phyloP scores from a whole-genome alignment of 2,329 filamentous ascomycete species.

The Zelopaecilomyces penicillatus region DNA sequence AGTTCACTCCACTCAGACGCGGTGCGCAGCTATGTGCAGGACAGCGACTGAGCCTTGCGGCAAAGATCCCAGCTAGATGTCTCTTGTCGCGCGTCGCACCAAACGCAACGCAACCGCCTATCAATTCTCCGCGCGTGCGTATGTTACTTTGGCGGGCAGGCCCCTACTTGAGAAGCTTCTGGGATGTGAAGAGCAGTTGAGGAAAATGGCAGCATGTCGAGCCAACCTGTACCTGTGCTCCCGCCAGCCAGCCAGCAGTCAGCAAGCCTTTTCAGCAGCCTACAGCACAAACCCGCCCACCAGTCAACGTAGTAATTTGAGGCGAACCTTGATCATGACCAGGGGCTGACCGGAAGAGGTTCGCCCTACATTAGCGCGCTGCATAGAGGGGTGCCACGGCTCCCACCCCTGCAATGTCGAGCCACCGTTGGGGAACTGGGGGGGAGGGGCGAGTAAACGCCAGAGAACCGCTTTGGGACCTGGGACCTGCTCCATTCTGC shows the following conservation, averaged over 20 bases:
- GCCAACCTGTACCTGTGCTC: not conserved
- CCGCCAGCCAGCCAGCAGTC: slow-evolving; percentile 1
- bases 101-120: slow-evolving; percentile 2
- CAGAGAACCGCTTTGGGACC: slow-evolving; percentile 2
- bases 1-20: slow-evolving; percentile 1
- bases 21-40: not conserved
- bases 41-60: slow-evolving; percentile 5
- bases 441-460: not conserved
- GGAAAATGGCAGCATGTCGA: slow-evolving; percentile 4
- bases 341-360: slow-evolving; percentile 22
- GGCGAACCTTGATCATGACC: slow-evolving; percentile 19
- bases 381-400: slow-evolving; percentile 24
- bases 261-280: not conserved
- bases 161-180: slow-evolving; percentile 3
- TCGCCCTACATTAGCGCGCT: slow-evolving; percentile 25
- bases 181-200: slow-evolving; percentile 15
- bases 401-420: slow-evolving; percentile 10
- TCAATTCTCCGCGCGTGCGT: slow-evolving; percentile 3
- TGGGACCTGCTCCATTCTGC: slow-evolving; percentile 5
- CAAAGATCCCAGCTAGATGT: slow-evolving; percentile 4
- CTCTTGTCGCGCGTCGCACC: slow-evolving; percentile 3
- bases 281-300: not conserved
- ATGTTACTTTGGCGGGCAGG: slow-evolving; percentile 3
- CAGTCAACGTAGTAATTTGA: slow-evolving; percentile 18
- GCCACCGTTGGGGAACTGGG: slow-evolving; percentile 8